A percentile compares a stretch with the other conserved stretches of the same genome.
These are phyloP conservation scores for Pestalotiopsis fici DNA, from an alignment of 2,329 filamentous ascomycete genomes.

Conservation along the genomic window DNA sequence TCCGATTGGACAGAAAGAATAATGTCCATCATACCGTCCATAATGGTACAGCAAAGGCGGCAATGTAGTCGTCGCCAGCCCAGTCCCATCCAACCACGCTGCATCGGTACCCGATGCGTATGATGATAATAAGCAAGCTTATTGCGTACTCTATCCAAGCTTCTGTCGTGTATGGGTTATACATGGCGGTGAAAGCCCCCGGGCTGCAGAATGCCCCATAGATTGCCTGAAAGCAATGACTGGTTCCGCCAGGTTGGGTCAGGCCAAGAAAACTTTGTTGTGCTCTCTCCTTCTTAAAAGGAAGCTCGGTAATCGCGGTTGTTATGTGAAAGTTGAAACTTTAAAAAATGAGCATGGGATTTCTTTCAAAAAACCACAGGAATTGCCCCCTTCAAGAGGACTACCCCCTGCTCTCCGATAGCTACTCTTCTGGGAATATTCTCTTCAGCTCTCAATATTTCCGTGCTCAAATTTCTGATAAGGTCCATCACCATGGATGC, in stretches of 20 bases:
- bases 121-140: background rate
- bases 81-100: conserved; percentile 1
- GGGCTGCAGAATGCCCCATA: background rate
- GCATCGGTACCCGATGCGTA: conserved; percentile 1
- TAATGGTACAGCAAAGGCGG: background rate
- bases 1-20: background rate
- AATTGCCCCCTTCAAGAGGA: background rate
- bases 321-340: background rate
- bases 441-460: background rate
- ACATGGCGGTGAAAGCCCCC: background rate
- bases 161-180: background rate
- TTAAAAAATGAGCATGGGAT: background rate
- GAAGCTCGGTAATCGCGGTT: background rate
- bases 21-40: background rate
- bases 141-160: conserved; percentile 1
- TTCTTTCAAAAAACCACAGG: background rate
- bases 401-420: background rate
- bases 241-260: background rate
- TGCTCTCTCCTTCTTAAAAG: background rate
- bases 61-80: conserved; percentile 3
- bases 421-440: background rate
- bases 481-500: background rate
- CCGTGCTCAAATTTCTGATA: background rate
- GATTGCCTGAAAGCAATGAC: background rate
- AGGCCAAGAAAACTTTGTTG: background rate